Evolutionary conservation across 2,329 filamentous ascomycete genomes (phyloP).

Genomic region (Colletotrichum gigasporum): DNA sequence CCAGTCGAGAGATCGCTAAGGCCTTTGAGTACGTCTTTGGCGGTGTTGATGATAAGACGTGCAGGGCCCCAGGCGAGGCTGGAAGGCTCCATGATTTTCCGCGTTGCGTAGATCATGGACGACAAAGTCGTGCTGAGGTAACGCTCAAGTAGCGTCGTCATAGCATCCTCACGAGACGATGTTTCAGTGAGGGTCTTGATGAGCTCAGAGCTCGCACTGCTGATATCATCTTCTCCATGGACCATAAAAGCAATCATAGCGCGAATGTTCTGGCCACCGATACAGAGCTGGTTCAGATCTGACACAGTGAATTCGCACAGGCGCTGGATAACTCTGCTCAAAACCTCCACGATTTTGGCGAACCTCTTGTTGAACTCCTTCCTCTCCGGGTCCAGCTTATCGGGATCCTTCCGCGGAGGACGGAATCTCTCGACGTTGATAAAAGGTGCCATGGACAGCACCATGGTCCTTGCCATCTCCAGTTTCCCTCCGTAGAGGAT

Average conservation of each 20-base stretch:
- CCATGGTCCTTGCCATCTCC: slow-evolving; percentile 77
- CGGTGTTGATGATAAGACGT: slow-evolving; percentile 65
- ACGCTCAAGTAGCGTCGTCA: slow-evolving; percentile 56
- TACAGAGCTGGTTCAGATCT: slow-evolving; percentile 76
- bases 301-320: slow-evolving; percentile 78
- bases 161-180: slow-evolving; percentile 58
- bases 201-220: slow-evolving; percentile 81
- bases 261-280: slow-evolving; percentile 73
- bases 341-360: slow-evolving; percentile 60
- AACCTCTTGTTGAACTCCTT: slow-evolving; percentile 83
- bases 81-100: slow-evolving; percentile 44
- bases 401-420: slow-evolving; percentile 56
- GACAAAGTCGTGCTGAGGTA: slow-evolving; percentile 52
- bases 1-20: slow-evolving; percentile 67
- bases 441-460: slow-evolving; percentile 76
- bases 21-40: slow-evolving; percentile 63
- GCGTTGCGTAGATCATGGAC: slow-evolving; percentile 50
- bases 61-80: slow-evolving; percentile 66
- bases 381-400: slow-evolving; percentile 56
- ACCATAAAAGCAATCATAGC: slow-evolving; percentile 83
- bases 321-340: slow-evolving; percentile 80
- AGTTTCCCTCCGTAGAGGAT: slow-evolving; percentile 73
- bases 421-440: slow-evolving; percentile 80
- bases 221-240: slow-evolving; percentile 81
- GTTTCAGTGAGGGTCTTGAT: slow-evolving; percentile 80